Base-by-base conservation (phyloP, 2,329 filamentous ascomycete genomes). In the Penicillium brasilianum region DNA sequence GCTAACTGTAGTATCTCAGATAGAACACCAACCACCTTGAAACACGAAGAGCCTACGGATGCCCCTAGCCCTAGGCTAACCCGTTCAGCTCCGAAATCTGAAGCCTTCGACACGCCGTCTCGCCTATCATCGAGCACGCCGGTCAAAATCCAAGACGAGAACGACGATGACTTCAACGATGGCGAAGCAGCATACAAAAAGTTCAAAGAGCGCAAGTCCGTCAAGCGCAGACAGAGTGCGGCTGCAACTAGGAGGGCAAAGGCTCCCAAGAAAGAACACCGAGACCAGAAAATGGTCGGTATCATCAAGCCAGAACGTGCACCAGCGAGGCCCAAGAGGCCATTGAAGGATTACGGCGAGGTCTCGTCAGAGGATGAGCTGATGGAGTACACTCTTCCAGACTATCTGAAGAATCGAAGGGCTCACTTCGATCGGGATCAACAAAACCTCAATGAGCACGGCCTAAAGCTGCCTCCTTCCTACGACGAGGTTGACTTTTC, bases 401-500 rank as follows among this genome's bases (percentile, higher is more conserved):
- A 89, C 20, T 94, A 96, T 72, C 74, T 97, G 30, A 83, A 85
- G 64, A 77, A 84, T 22, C 85, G 94, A n/a, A 85, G 90, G 25
- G 80, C 76, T n/a, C 78, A 83, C 22, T 93, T 96, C 70, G 89
- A 95, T 57, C 78, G 83, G 49, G 81, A 83, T n/a, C 80, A 79
- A 50, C 81, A 87, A 37, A 75, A 76, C 30, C 78, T 93, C 50
- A 86, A 87, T 59, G 85, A 90, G 58, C 86, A 85, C 6, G 92
- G 90, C 0, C 79, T 97, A 46, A 88, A 86, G 63, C 76, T 96
- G 2, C 92, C 95, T 0, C 95, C 95, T 0, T 85, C 86, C 52
- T 96, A 90, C 72, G 85, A 88, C 0, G 88, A 88, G 51, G 82
- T 97, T 16, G 83, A 90, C 10, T 93, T 97, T 66, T 90, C 89